Conservation (phyloP, 1,284 basidiomycete genomes). For the Sporisorium graminicola region DNA sequence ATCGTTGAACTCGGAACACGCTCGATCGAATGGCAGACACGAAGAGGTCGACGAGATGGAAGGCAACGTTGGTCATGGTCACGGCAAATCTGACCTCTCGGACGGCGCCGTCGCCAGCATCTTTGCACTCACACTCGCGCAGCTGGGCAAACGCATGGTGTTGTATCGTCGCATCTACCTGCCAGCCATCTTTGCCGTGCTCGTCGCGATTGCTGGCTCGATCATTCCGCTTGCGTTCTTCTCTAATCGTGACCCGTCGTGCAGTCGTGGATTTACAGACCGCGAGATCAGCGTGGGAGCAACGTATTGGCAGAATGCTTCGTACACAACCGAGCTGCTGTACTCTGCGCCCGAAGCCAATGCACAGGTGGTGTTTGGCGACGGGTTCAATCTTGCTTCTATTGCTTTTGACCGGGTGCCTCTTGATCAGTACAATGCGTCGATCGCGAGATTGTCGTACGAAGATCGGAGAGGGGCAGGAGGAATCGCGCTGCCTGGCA, state of each 20-base stretch:
- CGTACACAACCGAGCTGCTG: constrained; percentile 16
- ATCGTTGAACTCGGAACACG: constrained; percentile 74
- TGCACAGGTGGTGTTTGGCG: constrained; percentile 23
- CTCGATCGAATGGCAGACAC: constrained; percentile 32
- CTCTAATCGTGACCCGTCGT: constrained; percentile 73
- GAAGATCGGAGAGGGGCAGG: constrained; percentile 13
- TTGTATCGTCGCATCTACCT: constrained; percentile 79
- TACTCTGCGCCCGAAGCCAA: constrained; percentile 33
- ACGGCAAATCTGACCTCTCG: constrained; percentile 71
- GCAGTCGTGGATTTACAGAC: constrained; percentile 67
- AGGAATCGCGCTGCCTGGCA: constrained; percentile 22
- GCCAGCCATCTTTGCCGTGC: constrained; percentile 75
- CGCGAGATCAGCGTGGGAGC: constrained; percentile 64
- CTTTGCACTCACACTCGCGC: constrained; percentile 76
- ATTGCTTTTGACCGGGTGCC: constrained; percentile 25
- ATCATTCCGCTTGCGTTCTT: constrained; percentile 79
- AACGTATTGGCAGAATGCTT: constrained; percentile 28
- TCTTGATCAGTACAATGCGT: constrained; percentile 21
- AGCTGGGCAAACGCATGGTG: constrained; percentile 80
- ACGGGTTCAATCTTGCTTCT: constrained; percentile 24
- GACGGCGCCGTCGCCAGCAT: constrained; percentile 74
- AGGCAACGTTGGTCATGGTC: constrained; percentile 29
- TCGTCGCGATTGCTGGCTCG: constrained; percentile 77
- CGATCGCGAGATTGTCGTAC: constrained; percentile 14
- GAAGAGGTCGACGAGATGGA: constrained; percentile 43